Conservation (phyloP, 805 yeast genomes). For the Metahyphopichia silvanorum region DNA sequence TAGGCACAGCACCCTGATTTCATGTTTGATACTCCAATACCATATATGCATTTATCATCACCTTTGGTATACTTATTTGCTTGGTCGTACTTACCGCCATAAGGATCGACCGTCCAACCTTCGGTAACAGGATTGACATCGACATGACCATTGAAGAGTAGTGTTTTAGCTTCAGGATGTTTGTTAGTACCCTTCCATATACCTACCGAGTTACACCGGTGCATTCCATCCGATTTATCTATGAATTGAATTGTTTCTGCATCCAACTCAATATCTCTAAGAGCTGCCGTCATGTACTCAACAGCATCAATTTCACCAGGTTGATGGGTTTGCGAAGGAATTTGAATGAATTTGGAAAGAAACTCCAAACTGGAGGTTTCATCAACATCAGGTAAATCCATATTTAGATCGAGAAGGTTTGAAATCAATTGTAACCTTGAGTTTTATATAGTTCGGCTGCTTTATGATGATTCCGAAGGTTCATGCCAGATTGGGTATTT, state of each 20-base stretch:
- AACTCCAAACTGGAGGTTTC: constrained; percentile 17
- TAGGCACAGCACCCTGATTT: constrained; percentile 29
- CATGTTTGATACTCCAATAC: constrained; percentile 29
- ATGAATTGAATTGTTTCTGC: constrained; percentile 15
- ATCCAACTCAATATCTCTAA: constrained; percentile 18
- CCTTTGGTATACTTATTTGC: no score
- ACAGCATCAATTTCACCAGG: constrained; percentile 23
- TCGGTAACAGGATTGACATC: constrained; percentile 28
- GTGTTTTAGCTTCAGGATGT: constrained; percentile 11
- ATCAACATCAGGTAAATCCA: constrained; percentile 15
- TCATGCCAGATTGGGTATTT: no score
- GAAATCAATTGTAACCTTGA: no score
- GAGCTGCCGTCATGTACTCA: constrained; percentile 20
- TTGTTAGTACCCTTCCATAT: constrained; percentile 23
- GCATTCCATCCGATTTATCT: constrained; percentile 19
- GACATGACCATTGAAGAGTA: constrained; percentile 27
- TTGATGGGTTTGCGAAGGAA: constrained; percentile 22
- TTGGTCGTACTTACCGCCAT: constrained; percentile 19
- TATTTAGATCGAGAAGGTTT: constrained; percentile 3
- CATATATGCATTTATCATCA: constrained; percentile 22
- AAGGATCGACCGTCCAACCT: constrained; percentile 30
- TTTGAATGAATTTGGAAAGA: constrained; percentile 23
- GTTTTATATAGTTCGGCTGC: no score
- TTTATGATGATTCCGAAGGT: no score
- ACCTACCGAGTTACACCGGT: constrained; percentile 21